Percentiles rank a stretch among this genome's conserved stretches.
phyloP scores from a whole-genome alignment of 768 basidiomycete genomes.

The Lyophyllum decastes region DNA sequence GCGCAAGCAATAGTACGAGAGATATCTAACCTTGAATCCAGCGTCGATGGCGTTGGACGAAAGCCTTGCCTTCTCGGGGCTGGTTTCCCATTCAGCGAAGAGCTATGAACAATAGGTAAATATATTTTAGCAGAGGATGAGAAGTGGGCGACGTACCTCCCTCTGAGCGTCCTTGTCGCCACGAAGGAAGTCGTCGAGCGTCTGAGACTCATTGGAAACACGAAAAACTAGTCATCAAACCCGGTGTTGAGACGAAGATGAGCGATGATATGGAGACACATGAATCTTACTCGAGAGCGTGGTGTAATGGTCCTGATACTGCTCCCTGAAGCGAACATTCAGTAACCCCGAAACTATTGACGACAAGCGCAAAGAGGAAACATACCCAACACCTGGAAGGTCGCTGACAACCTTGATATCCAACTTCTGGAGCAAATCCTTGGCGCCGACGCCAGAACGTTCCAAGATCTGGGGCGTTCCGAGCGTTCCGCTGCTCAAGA shows the following conservation, averaged over 20 bases:
- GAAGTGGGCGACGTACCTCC: slow-evolving; percentile 39
- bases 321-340: slow-evolving; percentile 40
- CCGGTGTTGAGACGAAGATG: background rate
- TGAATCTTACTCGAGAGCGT: slow-evolving; percentile 54
- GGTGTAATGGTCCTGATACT: slow-evolving; percentile 78
- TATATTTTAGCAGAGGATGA: background rate
- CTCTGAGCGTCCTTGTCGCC: slow-evolving; percentile 59
- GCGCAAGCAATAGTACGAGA: background rate
- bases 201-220: slow-evolving; percentile 63
- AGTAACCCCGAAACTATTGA: slow-evolving; percentile 2
- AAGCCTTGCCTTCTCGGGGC: slow-evolving; percentile 67
- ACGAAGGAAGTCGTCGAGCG: slow-evolving; percentile 70
- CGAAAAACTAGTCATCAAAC: slow-evolving; percentile 50
- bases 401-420: slow-evolving; percentile 67
- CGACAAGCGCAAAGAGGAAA: background rate
- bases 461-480: slow-evolving; percentile 76
- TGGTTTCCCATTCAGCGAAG: slow-evolving; percentile 65
- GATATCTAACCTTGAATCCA: slow-evolving; percentile 58
- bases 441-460: slow-evolving; percentile 67
- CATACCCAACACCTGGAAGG: slow-evolving; percentile 69
- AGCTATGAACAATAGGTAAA: slow-evolving; percentile 30
- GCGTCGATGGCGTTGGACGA: slow-evolving; percentile 76
- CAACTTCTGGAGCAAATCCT: slow-evolving; percentile 53
- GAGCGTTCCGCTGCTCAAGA: slow-evolving; percentile 65
- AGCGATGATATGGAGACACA: background rate